These are phyloP conservation scores for Nakazawaea molendinolei DNA, from an alignment of 805 yeast genomes.

Conservation along the genomic window DNA sequence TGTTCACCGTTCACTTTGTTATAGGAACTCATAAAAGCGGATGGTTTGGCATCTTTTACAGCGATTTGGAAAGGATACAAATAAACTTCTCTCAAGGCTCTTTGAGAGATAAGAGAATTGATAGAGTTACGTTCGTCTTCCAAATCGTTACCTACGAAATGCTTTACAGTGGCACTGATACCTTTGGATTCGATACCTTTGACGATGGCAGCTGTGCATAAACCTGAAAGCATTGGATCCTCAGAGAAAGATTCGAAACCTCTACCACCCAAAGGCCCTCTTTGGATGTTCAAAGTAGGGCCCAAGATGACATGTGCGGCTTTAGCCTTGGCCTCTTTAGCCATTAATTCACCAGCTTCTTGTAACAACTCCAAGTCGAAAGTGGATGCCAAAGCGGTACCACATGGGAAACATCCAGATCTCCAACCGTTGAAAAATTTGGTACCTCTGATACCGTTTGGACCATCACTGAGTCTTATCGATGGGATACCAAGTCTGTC, in stretches of 20 bases:
- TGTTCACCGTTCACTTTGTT: slow-evolving; percentile 59
- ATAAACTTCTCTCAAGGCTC: slow-evolving; percentile 63
- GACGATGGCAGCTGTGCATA: slow-evolving; percentile 39
- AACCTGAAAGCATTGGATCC: slow-evolving; percentile 38
- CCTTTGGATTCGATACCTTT: slow-evolving; percentile 48
- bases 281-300: slow-evolving; percentile 32
- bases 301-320: slow-evolving; percentile 34
- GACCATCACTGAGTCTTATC: slow-evolving; percentile 37
- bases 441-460: slow-evolving; percentile 42
- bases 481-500: slow-evolving; percentile 29
- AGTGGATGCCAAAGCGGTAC: slow-evolving; percentile 39
- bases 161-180: slow-evolving; percentile 53
- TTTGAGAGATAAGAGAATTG: slow-evolving; percentile 43
- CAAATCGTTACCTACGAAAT: slow-evolving; percentile 56
- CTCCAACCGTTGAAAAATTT: slow-evolving; percentile 33
- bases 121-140: slow-evolving; percentile 47
- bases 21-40: slow-evolving; percentile 55
- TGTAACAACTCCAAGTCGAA: slow-evolving; percentile 32
- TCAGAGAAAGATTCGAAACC: slow-evolving; percentile 37
- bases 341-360: slow-evolving; percentile 35
- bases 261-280: slow-evolving; percentile 40
- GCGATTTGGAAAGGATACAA: slow-evolving; percentile 60
- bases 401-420: slow-evolving; percentile 40
- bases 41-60: slow-evolving; percentile 43
- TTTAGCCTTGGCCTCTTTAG: slow-evolving; percentile 35